Evolutionary conservation across 345 rosid species (phyloP).

Genomic region (Populus davidiana): DNA sequence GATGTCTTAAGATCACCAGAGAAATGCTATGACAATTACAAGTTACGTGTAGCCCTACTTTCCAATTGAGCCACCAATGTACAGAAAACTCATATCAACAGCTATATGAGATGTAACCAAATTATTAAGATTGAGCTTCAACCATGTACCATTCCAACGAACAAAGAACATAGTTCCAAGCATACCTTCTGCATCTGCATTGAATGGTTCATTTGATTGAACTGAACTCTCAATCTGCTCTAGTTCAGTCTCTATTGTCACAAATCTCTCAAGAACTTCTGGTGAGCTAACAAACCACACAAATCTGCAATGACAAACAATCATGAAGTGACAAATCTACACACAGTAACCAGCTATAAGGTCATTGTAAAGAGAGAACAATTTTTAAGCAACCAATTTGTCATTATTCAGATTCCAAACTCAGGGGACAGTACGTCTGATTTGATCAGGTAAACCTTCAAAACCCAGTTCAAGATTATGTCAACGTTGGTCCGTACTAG

Average conservation of each 20-base stretch:
- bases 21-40: background rate
- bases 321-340: constrained; percentile 5
- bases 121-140: background rate
- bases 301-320: constrained; percentile 43
- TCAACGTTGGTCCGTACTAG: background rate
- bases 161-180: background rate
- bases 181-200: constrained; percentile 56
- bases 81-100: background rate
- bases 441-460: background rate
- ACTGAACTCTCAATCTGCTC: constrained; percentile 77
- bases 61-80: background rate
- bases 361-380: background rate
- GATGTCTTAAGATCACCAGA: background rate
- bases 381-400: background rate
- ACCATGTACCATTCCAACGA: background rate
- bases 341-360: background rate
- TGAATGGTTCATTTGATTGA: constrained; percentile 47
- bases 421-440: background rate
- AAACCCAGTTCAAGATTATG: background rate
- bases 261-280: constrained; percentile 96
- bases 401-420: background rate
- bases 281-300: constrained; percentile 92
- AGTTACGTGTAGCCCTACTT: background rate
- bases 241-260: constrained; percentile 74
- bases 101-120: background rate